Base-by-base conservation (phyloP, 2,329 filamentous ascomycete genomes). In the Lasiodiplodia hormozganensis region DNA sequence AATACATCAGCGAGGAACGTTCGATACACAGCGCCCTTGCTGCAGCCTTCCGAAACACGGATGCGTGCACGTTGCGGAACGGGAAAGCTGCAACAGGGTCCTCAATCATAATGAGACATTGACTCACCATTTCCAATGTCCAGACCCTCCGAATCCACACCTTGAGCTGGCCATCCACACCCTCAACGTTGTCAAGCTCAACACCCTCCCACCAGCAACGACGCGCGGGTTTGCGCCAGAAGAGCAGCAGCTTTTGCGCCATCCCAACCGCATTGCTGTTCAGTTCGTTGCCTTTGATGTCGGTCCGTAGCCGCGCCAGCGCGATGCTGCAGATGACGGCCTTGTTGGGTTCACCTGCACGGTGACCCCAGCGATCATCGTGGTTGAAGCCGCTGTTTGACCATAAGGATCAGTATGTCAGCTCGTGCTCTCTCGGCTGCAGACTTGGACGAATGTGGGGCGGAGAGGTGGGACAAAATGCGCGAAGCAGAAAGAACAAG, bases 141-240 rank as follows among this genome's bases (percentile, higher is more conserved):
- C 96, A 99, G 69, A 99, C 96, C 75, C 96, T 88, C 76, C 96
- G 87, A 78, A 99, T 98, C 96, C 96, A 99, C 69, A 99, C 94
- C 82, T 99, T 99, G 73, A 99, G 86, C 78, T 90, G 93, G 65
- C 94, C 95, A 64, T 97, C 89, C 8, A 98, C 91, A 16, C 96
- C 96, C 62, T 96, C 93, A 14, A 99, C 92, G 72, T 92, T 86
- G 21, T 96, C 89, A 54, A 99, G 85, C 79, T 98, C 94, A 47
- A 99, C 92, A 28, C 96, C 96, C 80, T 99, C 96, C 96, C 96
- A 99, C 96, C 96, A 99, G 85, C 96, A 99, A 79, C 96, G 88
- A 70, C 96, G 86, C 16, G 96, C 96, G 18, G 96, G 96, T 82
- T 99, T 99, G 72, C 96, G 89, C 96, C 96, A 99, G 84, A 99